A percentile compares a stretch with the other conserved stretches of the same genome.
phyloP scores from a whole-genome alignment of 495 filamentous ascomycete species.

The Annulohypoxylon bovei region DNA sequence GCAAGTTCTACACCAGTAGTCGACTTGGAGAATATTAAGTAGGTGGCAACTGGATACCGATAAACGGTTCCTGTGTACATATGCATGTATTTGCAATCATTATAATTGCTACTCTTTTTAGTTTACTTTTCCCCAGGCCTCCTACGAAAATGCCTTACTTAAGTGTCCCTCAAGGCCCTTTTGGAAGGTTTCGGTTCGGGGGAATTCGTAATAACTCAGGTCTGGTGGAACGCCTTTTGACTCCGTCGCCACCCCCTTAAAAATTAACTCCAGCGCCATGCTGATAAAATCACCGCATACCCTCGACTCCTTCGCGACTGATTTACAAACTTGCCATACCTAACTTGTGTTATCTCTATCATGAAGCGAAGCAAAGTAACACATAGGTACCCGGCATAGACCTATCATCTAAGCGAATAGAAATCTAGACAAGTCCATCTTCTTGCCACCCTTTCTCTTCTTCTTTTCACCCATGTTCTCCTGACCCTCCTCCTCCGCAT shows the following conservation, averaged over 20 bases:
- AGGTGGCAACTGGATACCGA: neutral
- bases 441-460: conserved; percentile 18
- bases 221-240: conserved; percentile 3
- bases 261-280: conserved; percentile 36
- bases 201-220: neutral
- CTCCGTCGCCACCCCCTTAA: neutral
- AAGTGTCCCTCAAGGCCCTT: neutral
- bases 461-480: conserved; percentile 34
- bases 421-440: conserved; percentile 65
- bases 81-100: neutral
- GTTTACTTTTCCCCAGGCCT: neutral
- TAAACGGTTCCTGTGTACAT: neutral
- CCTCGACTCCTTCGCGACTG: neutral
- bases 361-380: neutral
- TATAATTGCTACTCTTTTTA: neutral
- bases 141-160: neutral
- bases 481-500: conserved; percentile 24
- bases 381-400: neutral
- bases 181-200: neutral
- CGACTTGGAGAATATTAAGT: neutral
- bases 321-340: neutral
- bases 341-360: neutral
- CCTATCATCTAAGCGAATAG: conserved; percentile 53
- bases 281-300: conserved; percentile 3
- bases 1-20: neutral